Evolutionary conservation across 2,329 filamentous ascomycete genomes (phyloP), one percentile per base, ranked within the genome.

Genomic region (Aspergillus luchuensis): DNA sequence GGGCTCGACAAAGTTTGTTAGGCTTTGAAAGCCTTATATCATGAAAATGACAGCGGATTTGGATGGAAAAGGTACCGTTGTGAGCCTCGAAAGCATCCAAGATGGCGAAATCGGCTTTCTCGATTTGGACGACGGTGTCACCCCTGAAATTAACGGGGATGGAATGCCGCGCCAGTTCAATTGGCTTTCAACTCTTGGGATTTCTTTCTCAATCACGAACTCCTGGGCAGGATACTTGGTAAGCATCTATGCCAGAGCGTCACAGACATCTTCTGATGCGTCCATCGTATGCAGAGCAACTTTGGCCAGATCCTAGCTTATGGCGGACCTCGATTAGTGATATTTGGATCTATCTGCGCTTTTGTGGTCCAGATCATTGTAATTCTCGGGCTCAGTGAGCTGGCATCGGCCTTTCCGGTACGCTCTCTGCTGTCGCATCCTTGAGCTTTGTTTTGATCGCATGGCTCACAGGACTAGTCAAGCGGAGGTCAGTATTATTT

Each of bases 381-480:
- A 11, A 17, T 50, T 28, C 47, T 50, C 28, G 47, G 47, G 25
- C 47, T 50, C 15, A 50, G 47, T 50, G 47, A 50, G 47, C 47
- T 50, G 47, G 25, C 47, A 28, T 50, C 47, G 8, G 47, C 47
- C 15, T 50, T 50, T 30, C 47, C 47, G 25, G 47, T 50, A 50
- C 19, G 47, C 4, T 19, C 3, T 15, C 23, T 49, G 21, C 10
- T 7, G 15, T 5, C 13, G 11, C 10, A 11, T 19, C 10, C 41
- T 21, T 19, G 15, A 19, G 47, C 6, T 28, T 33, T 50, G 47
- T 30, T 7, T n/a, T 45, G 25, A 15, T 28, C 4, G 25, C 30
- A 17, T n/a, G 25, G 45, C 47, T 50, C 47, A 50, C 25, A 30
- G 25, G 8, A 30, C 47, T 19, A 50, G 47, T 50, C 47, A 10